These are phyloP conservation scores for Sugiyamaella mastotermitis DNA, from an alignment of 805 yeast species.

Conservation along the genomic window DNA sequence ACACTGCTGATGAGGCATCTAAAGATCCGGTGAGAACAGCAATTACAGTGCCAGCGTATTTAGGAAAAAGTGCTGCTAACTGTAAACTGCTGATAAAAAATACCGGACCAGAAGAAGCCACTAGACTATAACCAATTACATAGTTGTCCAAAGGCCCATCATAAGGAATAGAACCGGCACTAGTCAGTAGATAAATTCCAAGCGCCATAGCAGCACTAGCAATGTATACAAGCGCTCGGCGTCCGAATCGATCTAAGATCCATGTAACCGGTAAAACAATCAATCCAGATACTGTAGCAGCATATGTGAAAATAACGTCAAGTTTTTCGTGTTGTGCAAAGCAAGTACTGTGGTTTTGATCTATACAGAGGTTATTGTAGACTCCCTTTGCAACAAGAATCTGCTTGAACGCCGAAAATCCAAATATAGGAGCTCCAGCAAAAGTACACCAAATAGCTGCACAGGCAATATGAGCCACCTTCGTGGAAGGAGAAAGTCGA, in stretches of 20 bases:
- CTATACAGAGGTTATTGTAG: constrained; percentile 55
- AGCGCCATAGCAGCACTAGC: constrained; percentile 24
- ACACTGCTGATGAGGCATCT: constrained; percentile 87
- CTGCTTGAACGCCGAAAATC: constrained; percentile 92
- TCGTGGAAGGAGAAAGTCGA: too few species aligned
- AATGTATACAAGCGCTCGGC: constrained; percentile 48
- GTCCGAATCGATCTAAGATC: constrained; percentile 74
- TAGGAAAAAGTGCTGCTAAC: constrained; percentile 80
- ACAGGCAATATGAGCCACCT: constrained; percentile 56
- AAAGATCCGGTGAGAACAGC: constrained; percentile 91
- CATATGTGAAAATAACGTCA: constrained; percentile 76
- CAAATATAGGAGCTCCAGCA: constrained; percentile 92
- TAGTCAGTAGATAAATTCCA: constrained; percentile 48
- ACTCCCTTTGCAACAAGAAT: constrained; percentile 72
- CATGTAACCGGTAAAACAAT: constrained; percentile 79
- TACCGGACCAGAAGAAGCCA: constrained; percentile 93
- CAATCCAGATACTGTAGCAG: constrained; percentile 81
- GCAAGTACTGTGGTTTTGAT: constrained; percentile 30
- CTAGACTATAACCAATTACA: constrained; percentile 61
- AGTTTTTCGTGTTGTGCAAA: constrained; percentile 67
- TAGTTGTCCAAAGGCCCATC: constrained; percentile 69
- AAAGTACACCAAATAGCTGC: constrained; percentile 82
- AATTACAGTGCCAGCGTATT: constrained; percentile 69
- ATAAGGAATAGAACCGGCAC: constrained; percentile 32
- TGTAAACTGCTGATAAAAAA: constrained; percentile 88